A percentile compares a stretch with the other conserved stretches of the same genome.
Evolutionary conservation across 495 filamentous ascomycete genomes (phyloP).

Genomic region (Talaromyces wortmannii): DNA sequence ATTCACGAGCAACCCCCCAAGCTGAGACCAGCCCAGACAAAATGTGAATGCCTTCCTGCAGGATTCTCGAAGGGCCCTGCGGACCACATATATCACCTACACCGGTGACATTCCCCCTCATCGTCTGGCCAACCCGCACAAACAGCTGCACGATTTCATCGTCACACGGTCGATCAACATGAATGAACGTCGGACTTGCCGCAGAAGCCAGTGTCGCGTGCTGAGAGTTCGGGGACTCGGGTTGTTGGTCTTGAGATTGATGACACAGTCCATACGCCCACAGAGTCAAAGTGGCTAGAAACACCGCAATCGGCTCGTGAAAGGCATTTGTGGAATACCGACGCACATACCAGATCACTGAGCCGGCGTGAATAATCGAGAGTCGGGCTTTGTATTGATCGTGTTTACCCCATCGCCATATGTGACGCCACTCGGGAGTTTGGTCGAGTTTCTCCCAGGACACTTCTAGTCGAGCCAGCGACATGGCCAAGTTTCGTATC

Average conservation of each 20-base stretch:
- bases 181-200: slow-evolving; percentile 28
- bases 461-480: slow-evolving; percentile 20
- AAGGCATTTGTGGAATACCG: slow-evolving; percentile 41
- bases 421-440: slow-evolving; percentile 32
- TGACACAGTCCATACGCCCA: slow-evolving; percentile 45
- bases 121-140: slow-evolving; percentile 38
- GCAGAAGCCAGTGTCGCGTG: slow-evolving; percentile 1
- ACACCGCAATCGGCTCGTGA: slow-evolving; percentile 41
- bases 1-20: slow-evolving; percentile 32
- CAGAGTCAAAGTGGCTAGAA: slow-evolving; percentile 40
- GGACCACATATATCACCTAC: slow-evolving; percentile 41
- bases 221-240: background rate
- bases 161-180: slow-evolving; percentile 45
- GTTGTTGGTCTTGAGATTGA: background rate
- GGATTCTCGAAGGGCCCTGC: slow-evolving; percentile 32
- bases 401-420: slow-evolving; percentile 42
- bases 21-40: slow-evolving; percentile 22
- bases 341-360: slow-evolving; percentile 42
- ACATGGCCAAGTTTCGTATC: slow-evolving; percentile 27
- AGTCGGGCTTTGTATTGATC: slow-evolving; percentile 50
- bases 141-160: slow-evolving; percentile 49
- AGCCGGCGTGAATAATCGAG: slow-evolving; percentile 46
- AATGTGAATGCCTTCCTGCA: slow-evolving; percentile 35
- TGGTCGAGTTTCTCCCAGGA: slow-evolving; percentile 24
- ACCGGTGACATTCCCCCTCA: slow-evolving; percentile 40